Base-by-base conservation (phyloP, 495 filamentous ascomycete species). In the Copromyces sp. region DNA sequence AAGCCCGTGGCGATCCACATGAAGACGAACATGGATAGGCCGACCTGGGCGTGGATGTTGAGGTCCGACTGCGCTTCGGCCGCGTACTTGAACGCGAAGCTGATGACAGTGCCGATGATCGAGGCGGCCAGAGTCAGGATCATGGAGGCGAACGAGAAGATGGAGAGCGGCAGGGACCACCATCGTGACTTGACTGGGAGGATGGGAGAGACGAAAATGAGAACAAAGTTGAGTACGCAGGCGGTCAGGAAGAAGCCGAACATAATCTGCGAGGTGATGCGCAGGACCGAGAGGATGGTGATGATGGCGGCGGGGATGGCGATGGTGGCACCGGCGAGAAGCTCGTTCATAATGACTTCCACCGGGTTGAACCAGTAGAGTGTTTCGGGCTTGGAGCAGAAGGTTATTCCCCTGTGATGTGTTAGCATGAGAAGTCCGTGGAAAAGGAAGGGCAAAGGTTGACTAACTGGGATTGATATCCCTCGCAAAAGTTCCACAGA, bases 361-460 rank as follows among this genome's bases (percentile, higher is more conserved):
- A 97, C 90, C 0, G 94, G 94, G 81, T 97, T 91, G 82, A 98
- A 98, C 88, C 92, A 94, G 79, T 95, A 98, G 32, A 95, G 82
- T 20, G 83, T 82, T 74, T 87, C 68, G 9, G 93, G 89, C 20
- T 84, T 82, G 40, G 89, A 91, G 82, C 94, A 98, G 73, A 79
- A 79, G 9, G 92, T 95, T 69, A 95, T 90, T 6, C 92, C 92
- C 73, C 82, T 84, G 70, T 42, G 16, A 47, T 7, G 14, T n/a
- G 40, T 72, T 75, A 73, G 75, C 68, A 16, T 41, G 61, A 9
- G 32, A 37, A 24, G 17, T 44, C 38, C 35, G 24, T 53, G 32
- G 32, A 14, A 40, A 29, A 70, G 20, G 45, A 38, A 39, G 69
- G 41, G 68, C 39, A 68, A 17, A 9, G 59, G 75, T 59, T 24